These are phyloP conservation scores for Aureobasidium mangrovei DNA, from an alignment of 2,329 filamentous ascomycete species.

Conservation along the genomic window DNA sequence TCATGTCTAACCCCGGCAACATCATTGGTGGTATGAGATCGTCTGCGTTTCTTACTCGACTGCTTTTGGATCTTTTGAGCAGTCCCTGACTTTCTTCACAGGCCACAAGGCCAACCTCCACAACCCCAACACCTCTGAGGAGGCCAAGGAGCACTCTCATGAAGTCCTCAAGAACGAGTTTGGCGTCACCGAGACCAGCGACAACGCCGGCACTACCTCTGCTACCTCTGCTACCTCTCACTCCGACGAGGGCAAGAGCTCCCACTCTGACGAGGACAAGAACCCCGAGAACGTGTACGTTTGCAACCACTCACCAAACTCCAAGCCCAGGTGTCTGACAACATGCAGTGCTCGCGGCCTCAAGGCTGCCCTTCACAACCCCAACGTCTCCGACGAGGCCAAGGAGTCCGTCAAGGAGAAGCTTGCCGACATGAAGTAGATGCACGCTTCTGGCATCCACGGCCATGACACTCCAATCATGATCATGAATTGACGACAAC, in stretches of 20 bases:
- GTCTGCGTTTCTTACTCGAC: too few species aligned
- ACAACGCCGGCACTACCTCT: neutral
- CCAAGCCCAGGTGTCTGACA: neutral
- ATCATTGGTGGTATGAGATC: slow-evolving; percentile 6
- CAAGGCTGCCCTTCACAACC: slow-evolving; percentile 44
- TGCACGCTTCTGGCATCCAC: neutral
- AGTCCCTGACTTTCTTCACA: neutral
- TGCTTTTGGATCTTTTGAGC: neutral
- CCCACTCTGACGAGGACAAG: slow-evolving; percentile 31
- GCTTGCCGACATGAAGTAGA: slow-evolving; percentile 34
- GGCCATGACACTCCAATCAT: neutral
- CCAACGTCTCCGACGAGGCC: slow-evolving; percentile 48
- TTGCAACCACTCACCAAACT: neutral
- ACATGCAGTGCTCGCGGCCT: slow-evolving; percentile 18
- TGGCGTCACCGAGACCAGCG: slow-evolving; percentile 24
- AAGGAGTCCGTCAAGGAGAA: slow-evolving; percentile 48
- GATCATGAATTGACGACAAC: neutral
- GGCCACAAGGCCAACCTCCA: slow-evolving; percentile 53
- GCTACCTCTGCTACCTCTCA: slow-evolving; percentile 17
- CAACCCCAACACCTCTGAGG: slow-evolving; percentile 45
- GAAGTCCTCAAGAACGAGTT: slow-evolving; percentile 45
- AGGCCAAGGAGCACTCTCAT: slow-evolving; percentile 48
- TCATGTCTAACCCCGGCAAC: slow-evolving; percentile 12
- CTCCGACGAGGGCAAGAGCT: slow-evolving; percentile 5
- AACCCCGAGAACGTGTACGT: slow-evolving; percentile 49